These are phyloP conservation scores for Hyaloscypha hepaticicola DNA, from an alignment of 495 filamentous ascomycete genomes.

Conservation along the genomic window DNA sequence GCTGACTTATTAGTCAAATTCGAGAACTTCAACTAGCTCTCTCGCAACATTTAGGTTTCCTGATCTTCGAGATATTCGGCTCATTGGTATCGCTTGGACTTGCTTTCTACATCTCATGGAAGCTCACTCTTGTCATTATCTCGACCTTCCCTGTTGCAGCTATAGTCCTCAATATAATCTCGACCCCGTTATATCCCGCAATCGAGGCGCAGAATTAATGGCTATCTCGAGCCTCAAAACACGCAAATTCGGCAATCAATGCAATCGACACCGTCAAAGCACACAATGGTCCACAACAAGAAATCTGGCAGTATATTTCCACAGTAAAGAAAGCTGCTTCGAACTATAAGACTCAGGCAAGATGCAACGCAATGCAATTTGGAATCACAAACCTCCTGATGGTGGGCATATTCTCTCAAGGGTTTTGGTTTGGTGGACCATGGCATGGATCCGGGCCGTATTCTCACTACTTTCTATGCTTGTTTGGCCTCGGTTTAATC, in stretches of 20 bases:
- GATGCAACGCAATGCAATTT: constrained; percentile 66
- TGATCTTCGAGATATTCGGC: constrained; percentile 60
- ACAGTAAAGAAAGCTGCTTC: constrained; percentile 58
- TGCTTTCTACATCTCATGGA: constrained; percentile 78
- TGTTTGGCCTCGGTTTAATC: constrained; percentile 74
- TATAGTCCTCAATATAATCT: constrained; percentile 52
- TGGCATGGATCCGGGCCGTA: constrained; percentile 58
- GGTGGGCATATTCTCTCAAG: constrained; percentile 80
- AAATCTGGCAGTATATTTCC: constrained; percentile 61
- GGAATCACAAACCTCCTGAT: constrained; percentile 71
- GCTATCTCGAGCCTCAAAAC: constrained; percentile 70
- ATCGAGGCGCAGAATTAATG: constrained; percentile 69
- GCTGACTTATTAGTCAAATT: constrained; percentile 58
- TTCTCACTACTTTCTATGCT: constrained; percentile 84
- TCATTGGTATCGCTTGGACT: constrained; percentile 62
- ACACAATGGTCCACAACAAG: constrained; percentile 74
- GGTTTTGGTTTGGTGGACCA: constrained; percentile 78
- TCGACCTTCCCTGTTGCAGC: constrained; percentile 70
- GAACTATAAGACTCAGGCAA: constrained; percentile 67
- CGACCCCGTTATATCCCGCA: constrained; percentile 57
- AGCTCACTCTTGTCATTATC: constrained; percentile 79
- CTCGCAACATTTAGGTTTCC: constrained; percentile 73
- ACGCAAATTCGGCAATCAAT: constrained; percentile 63
- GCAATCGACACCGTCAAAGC: constrained; percentile 87
- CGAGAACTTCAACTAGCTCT: constrained; percentile 79